Evolutionary conservation across 192 early-diverging fungal species (phyloP).

Genomic region (Coemansia sp.): DNA sequence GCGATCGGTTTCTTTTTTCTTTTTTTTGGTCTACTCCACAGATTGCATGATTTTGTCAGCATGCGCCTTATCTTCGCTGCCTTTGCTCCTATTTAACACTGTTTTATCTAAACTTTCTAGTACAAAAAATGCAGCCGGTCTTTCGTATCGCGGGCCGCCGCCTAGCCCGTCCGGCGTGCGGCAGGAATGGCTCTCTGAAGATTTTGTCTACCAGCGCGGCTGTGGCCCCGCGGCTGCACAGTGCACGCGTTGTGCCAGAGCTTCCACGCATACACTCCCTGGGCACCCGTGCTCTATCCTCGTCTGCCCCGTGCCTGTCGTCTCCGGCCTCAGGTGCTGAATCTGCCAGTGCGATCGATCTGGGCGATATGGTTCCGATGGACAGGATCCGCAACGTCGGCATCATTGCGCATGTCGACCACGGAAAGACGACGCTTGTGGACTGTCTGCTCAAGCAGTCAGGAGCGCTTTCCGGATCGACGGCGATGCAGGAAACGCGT

Average conservation of each 20-base stretch:
- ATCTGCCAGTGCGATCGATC: slow-evolving; percentile 15
- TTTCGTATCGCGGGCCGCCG: slow-evolving; percentile 32
- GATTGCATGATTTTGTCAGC: neutral
- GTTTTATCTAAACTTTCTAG: neutral
- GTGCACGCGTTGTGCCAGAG: slow-evolving; percentile 2
- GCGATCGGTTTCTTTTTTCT: too few relatives aligned
- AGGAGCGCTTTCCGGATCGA: slow-evolving; percentile 55
- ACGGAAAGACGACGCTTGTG: slow-evolving; percentile 77
- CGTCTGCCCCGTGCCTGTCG: neutral
- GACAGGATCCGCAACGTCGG: slow-evolving; percentile 56
- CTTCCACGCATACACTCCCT: neutral
- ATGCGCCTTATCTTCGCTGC: neutral
- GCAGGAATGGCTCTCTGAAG: neutral
- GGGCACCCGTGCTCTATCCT: neutral
- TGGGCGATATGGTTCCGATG: slow-evolving; percentile 50
- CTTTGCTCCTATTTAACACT: neutral
- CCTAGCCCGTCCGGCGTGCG: slow-evolving; percentile 10
- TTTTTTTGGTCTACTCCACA: neutral
- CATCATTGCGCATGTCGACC: slow-evolving; percentile 82
- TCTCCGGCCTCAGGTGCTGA: neutral
- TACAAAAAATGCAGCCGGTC: slow-evolving; percentile 18
- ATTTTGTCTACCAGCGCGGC: neutral
- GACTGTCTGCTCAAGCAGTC: slow-evolving; percentile 65
- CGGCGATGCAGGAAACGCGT: slow-evolving; percentile 61
- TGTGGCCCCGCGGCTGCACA: neutral